Conservation (phyloP, 805 yeast species). For the Starmerella vaccinii region DNA sequence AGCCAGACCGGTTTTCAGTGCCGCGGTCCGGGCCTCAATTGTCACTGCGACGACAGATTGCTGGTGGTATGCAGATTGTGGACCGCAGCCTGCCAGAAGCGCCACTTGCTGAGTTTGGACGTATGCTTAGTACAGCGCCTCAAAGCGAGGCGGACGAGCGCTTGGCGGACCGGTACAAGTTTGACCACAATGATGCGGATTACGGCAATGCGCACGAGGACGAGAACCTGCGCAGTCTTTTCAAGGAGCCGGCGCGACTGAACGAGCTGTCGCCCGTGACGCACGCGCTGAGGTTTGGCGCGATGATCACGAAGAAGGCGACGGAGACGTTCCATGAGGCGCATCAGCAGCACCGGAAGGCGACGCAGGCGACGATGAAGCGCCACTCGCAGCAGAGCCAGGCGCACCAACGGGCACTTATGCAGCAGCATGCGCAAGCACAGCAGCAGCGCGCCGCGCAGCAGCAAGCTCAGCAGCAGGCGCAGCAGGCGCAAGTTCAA, state of each 20-base stretch:
- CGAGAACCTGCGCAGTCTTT: conserved; percentile 17
- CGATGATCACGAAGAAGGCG: conserved; percentile 80
- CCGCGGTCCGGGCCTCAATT: conserved; percentile 11
- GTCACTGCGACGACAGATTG: conserved; percentile 5
- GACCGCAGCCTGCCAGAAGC: conserved; percentile 9
- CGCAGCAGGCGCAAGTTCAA: conserved; percentile 7
- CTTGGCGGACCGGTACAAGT: conserved; percentile 54
- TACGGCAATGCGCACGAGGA: neutral
- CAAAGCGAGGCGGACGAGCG: conserved; percentile 28
- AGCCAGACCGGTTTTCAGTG: conserved; percentile 12
- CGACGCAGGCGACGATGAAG: conserved; percentile 31
- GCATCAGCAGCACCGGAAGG: conserved; percentile 58
- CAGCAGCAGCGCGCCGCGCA: conserved; percentile 20
- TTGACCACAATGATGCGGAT: conserved; percentile 35
- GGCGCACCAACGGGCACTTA: conserved; percentile 27
- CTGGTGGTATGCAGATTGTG: conserved; percentile 6
- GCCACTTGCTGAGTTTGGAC: conserved; percentile 5
- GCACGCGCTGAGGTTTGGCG: conserved; percentile 81
- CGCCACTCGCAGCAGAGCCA: conserved; percentile 32
- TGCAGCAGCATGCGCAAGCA: conserved; percentile 19
- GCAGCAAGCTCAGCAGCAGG: conserved; percentile 9
- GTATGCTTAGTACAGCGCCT: conserved; percentile 25
- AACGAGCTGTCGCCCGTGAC: conserved; percentile 78
- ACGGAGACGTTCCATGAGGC: conserved; percentile 71
- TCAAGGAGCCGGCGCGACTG: conserved; percentile 69